phyloP scores from a whole-genome alignment of 108 stramenopile species.

The Pseudonitzschia multiseries region DNA sequence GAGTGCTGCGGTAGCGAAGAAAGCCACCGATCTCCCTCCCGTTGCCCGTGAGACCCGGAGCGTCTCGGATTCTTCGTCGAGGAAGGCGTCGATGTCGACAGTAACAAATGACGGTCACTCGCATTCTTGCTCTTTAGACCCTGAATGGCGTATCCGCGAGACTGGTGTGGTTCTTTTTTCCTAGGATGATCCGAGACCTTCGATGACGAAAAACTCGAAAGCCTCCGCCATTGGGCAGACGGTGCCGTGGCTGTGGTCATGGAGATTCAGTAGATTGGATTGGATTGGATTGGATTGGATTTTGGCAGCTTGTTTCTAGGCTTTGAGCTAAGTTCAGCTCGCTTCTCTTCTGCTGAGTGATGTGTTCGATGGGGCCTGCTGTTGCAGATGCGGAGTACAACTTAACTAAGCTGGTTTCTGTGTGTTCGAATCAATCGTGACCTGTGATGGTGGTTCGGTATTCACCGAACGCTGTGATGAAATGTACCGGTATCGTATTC shows the following conservation, averaged over 20 bases:
- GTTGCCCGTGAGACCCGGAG: background rate
- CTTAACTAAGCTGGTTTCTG: no score
- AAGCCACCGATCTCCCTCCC: background rate
- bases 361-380: no score
- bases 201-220: background rate
- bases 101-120: background rate
- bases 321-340: background rate
- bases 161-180: background rate
- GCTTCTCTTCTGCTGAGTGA: background rate
- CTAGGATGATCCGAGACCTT: background rate
- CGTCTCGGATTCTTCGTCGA: background rate
- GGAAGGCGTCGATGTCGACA: no score
- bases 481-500: no score
- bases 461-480: no score
- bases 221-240: slow-evolving; percentile 1
- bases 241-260: background rate
- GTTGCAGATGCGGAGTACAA: no score
- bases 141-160: background rate
- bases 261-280: background rate
- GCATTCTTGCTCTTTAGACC: background rate
- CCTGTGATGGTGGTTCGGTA: no score
- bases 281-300: no score
- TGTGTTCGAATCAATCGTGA: no score
- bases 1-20: background rate
- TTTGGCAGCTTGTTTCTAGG: background rate